Evolutionary conservation across 2,329 filamentous ascomycete genomes (phyloP).

Genomic region (Diaporthe sp.): DNA sequence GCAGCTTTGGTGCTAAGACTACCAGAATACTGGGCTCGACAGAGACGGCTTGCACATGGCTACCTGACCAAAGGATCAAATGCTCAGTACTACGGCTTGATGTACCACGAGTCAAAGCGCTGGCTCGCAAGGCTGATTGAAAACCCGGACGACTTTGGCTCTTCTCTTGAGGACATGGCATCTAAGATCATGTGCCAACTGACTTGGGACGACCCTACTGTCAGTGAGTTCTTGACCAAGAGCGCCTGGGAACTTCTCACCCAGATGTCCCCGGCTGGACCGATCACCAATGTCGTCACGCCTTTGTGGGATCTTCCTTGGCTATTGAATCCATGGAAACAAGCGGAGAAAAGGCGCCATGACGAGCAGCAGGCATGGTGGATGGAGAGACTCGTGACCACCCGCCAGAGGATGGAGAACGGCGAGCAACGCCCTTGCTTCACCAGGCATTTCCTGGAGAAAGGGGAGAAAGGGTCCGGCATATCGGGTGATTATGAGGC

Average conservation of each 20-base stretch:
- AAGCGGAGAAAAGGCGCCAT: background rate
- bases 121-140: background rate
- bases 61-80: background rate
- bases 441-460: background rate
- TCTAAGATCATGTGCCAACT: constrained; percentile 5
- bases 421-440: constrained; percentile 4
- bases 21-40: constrained; percentile 7
- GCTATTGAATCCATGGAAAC: constrained; percentile 3
- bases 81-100: background rate
- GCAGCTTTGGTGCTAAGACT: background rate
- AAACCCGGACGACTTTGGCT: background rate
- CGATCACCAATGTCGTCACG: constrained; percentile 5
- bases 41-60: constrained; percentile 2
- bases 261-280: constrained; percentile 9
- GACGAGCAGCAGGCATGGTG: constrained; percentile 1
- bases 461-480: background rate
- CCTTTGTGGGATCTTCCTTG: constrained; percentile 9
- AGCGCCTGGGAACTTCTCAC: constrained; percentile 6
- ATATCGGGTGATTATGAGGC: constrained; percentile 18
- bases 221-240: constrained; percentile 1
- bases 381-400: constrained; percentile 21
- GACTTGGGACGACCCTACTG: background rate
- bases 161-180: constrained; percentile 9
- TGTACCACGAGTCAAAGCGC: constrained; percentile 7
- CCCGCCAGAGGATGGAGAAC: background rate